These are phyloP conservation scores for Cutaneotrichosporon sp. DNA, from an alignment of 1,284 basidiomycete species.

Conservation along the genomic window DNA sequence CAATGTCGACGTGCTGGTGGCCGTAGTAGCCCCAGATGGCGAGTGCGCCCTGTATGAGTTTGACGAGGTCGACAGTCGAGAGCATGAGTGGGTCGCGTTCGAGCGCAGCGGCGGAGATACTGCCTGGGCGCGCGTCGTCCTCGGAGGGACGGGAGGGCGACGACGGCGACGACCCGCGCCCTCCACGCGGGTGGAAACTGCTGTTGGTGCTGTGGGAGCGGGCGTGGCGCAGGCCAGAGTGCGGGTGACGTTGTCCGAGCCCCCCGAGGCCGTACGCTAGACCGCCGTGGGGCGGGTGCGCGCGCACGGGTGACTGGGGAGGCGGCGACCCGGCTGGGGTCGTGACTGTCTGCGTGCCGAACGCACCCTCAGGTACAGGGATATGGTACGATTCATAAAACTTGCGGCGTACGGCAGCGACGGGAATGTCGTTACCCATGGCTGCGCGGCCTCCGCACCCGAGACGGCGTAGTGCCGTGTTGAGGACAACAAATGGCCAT, in stretches of 20 bases:
- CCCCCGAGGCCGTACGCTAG: background rate
- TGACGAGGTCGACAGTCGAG: constrained; percentile 37
- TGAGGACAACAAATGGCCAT: constrained; percentile 40
- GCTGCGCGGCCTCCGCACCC: constrained; percentile 45
- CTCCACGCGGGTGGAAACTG: background rate
- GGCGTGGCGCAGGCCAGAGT: background rate
- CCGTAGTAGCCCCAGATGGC: constrained; percentile 38
- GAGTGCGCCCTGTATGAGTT: constrained; percentile 39
- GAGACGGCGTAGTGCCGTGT: constrained; percentile 39
- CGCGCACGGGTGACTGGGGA: constrained; percentile 21
- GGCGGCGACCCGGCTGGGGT: constrained; percentile 19
- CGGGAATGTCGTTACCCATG: constrained; percentile 36
- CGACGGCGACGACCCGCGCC: background rate
- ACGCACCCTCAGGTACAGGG: constrained; percentile 20
- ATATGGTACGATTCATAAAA: constrained; percentile 41
- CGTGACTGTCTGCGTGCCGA: background rate
- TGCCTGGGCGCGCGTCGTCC: background rate
- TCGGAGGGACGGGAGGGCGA: background rate
- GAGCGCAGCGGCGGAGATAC: background rate
- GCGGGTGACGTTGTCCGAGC: background rate
- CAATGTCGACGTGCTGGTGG: constrained; percentile 16
- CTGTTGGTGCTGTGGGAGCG: background rate
- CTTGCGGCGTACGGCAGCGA: constrained; percentile 40
- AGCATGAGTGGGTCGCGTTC: constrained; percentile 27
- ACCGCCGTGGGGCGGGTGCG: background rate